These are phyloP conservation scores for Hypoxylon sp. DNA, from an alignment of 2,329 filamentous ascomycete species.

Conservation along the genomic window DNA sequence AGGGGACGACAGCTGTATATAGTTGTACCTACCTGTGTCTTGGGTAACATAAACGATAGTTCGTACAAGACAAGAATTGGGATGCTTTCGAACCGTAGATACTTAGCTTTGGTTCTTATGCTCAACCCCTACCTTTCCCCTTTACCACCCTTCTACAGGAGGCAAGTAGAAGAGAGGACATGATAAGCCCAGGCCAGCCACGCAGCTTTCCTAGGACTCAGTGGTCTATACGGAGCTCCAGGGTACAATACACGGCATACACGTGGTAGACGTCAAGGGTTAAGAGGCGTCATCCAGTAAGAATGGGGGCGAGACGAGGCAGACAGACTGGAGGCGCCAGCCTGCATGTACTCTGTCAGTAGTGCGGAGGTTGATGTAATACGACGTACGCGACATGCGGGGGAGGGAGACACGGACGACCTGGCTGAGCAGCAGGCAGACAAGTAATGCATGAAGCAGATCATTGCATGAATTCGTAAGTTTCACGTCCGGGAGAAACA, in stretches of 20 bases:
- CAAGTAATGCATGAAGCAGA: slow-evolving; percentile 30
- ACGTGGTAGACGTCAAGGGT: not conserved
- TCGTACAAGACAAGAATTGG: not conserved
- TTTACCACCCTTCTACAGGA: not conserved
- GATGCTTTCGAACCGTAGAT: not conserved
- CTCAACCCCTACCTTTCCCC: no score
- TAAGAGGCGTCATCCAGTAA: not conserved
- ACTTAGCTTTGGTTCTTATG: no score
- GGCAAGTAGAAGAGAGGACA: not conserved
- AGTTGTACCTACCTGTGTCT: no score
- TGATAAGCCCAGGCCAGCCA: not conserved
- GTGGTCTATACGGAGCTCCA: not conserved
- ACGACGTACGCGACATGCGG: not conserved
- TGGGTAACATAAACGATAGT: no score
- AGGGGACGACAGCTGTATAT: not conserved
- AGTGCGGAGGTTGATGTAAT: not conserved
- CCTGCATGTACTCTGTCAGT: not conserved
- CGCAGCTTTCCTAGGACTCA: not conserved
- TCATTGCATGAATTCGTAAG: slow-evolving; percentile 42
- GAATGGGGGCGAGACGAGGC: not conserved
- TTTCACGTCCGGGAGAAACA: slow-evolving; percentile 42
- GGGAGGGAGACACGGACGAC: slow-evolving; percentile 9
- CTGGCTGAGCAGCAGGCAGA: slow-evolving; percentile 9
- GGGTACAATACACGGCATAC: not conserved
- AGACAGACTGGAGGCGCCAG: not conserved